Base-by-base conservation (phyloP, 2,329 filamentous ascomycete genomes). In the Xylaria digitata region DNA sequence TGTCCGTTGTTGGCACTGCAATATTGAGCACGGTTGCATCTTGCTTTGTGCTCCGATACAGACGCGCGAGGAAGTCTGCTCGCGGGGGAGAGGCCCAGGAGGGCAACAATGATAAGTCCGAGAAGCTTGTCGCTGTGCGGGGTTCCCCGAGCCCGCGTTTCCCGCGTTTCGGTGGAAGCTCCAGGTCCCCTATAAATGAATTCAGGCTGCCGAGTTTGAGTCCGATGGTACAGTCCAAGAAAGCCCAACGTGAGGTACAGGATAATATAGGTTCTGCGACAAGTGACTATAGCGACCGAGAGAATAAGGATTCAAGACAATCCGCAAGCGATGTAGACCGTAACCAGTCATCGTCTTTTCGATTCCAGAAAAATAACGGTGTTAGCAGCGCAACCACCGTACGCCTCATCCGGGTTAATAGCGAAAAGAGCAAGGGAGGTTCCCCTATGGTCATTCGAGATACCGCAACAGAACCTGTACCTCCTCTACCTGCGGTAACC, bases 381-480 rank as follows among this genome's bases (percentile, higher is more conserved):
- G n/a, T 77, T 43, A 69, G 69, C 42, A 74, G 70, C 32, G 75
- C 75, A 23, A 76, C 71, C 9, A 72, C 70, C 34, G 75, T 77
- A 17, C 74, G 75, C 17, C 65, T 78, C 34, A 77, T 77, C 49
- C 71, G 75, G 61, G 75, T 77, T 17, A 70, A 72, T 37, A 76
- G 70, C 50, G 63, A 64, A 34, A 76, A 75, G 48, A 57, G 58
- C 53, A 67, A 61, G 32, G 40, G 67, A 19, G 50, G 42, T 42
- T 42, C 61, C 61, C 23, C n/a, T 19, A n/a, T 17, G 21, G 43
- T 52, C 6, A 19, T 34, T 21, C 61, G 48, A 42, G 40, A 61
- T 13, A 55, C 30, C 13, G 42, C 30, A 15, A 40, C 55, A 15
- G 65, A 61, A 21, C 40, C 54, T 21, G 52, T 64, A 45, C 50